Evolutionary conservation across 2,329 filamentous ascomycete species (phyloP).

Genomic region (Monosporascus ibericus): DNA sequence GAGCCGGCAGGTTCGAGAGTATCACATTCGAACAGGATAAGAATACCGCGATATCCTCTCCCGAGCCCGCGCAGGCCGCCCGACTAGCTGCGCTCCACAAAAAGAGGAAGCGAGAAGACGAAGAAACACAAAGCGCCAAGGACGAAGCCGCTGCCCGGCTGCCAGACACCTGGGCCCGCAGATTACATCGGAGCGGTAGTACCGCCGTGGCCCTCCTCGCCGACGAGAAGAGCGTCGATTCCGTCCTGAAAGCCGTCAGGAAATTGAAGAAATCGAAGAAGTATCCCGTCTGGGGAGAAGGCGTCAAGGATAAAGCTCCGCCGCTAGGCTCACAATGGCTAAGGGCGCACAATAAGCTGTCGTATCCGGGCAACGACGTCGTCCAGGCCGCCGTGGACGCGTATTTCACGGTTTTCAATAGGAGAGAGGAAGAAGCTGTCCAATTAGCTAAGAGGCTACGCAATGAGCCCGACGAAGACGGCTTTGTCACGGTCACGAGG

Average conservation of each 20-base stretch:
- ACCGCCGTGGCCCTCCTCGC: slow-evolving; percentile 79
- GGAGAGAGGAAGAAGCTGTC: slow-evolving; percentile 58
- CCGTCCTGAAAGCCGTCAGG: slow-evolving; percentile 68
- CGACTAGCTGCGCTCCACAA: slow-evolving; percentile 36
- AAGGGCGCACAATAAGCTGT: slow-evolving; percentile 63
- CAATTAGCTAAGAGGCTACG: slow-evolving; percentile 59
- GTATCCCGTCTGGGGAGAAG: slow-evolving; percentile 63
- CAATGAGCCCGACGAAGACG: slow-evolving; percentile 85
- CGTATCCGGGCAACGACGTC: slow-evolving; percentile 60
- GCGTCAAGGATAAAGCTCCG: slow-evolving; percentile 50
- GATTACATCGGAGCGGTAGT: slow-evolving; percentile 65
- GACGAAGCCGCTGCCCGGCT: slow-evolving; percentile 57
- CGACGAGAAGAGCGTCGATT: slow-evolving; percentile 71
- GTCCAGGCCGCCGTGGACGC: slow-evolving; percentile 74
- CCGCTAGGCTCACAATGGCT: slow-evolving; percentile 51
- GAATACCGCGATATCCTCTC: slow-evolving; percentile 29
- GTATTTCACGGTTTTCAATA: slow-evolving; percentile 79
- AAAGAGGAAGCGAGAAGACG: slow-evolving; percentile 42
- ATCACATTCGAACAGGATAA: slow-evolving; percentile 67
- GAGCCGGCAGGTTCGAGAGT: slow-evolving; percentile 70
- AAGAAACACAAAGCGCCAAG: slow-evolving; percentile 33
- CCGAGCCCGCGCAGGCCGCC: slow-evolving; percentile 39
- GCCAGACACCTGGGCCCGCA: slow-evolving; percentile 67
- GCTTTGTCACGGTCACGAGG: slow-evolving; percentile 85
- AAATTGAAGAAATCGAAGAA: slow-evolving; percentile 55